Base-by-base conservation (phyloP, 2,329 filamentous ascomycete genomes). In the Aureobasidium sp. region DNA sequence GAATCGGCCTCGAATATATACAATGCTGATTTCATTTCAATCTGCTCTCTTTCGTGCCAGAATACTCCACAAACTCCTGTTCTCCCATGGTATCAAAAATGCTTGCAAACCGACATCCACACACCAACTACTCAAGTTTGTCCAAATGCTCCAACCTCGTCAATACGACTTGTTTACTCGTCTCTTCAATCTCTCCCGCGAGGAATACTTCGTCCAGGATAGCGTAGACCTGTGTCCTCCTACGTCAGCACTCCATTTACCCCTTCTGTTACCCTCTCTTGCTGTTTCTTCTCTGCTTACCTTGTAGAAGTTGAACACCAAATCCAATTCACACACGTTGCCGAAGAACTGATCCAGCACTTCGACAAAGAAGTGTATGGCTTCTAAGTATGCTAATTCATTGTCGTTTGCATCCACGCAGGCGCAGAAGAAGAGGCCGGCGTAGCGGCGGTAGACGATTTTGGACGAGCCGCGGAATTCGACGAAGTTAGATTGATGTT, bases 401-500 rank as follows among this genome's bases (percentile, higher is more conserved):
- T 97, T 99, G 77, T 99, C 94, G 76, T 97, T 97, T 57, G 93
- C 95, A 77, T 99, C 94, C 73, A 99, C 94, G 77, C 94, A 97
- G 59, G 92, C 95, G 81, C 94, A 99, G 81, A 99, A 99, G 84
- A 99, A 99, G 63, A 99, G 86, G 0, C 94, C 94, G 0, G 94
- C 94, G 77, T 99, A 99, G 65, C 94, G 89, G 47, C 95, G 88
- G 80, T 99, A 99, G 59, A 99, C 91, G 69, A 99, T 89, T 80
- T 97, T 97, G 74, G 93, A 76, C 68, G 75, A 91, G 77, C 91
- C 90, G 67, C 90, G 89, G 79, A 87, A 87, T 69, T 99, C 94
- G 82, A 99, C 94, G 72, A 99, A 99, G 80, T 99, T 99, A 78
- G 91, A 96, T 76, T 99, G 94, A 81, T 99, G 96, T 75, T 99